Conservation (phyloP, 2,329 filamentous ascomycete genomes). For the Rhynchosporium agropyri region DNA sequence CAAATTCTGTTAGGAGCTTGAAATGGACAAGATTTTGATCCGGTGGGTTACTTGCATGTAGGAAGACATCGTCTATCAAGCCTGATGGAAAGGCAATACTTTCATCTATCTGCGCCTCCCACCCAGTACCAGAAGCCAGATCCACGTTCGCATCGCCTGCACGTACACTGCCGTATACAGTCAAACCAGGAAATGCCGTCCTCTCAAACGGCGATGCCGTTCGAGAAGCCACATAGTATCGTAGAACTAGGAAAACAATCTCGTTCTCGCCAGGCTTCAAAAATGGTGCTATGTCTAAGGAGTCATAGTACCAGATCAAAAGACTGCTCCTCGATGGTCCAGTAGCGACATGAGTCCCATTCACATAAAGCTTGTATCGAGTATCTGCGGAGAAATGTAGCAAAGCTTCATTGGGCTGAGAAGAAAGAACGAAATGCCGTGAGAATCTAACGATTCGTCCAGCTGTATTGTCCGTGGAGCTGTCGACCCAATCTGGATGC, state of each 20-base stretch:
- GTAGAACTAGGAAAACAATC: conserved; percentile 39
- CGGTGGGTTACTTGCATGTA: conserved; percentile 42
- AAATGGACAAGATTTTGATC: conserved; percentile 3
- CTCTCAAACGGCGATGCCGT: conserved; percentile 42
- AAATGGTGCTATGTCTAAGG: conserved; percentile 39
- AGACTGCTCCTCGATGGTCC: conserved; percentile 45
- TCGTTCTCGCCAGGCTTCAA: conserved; percentile 39
- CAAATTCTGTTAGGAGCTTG: neutral
- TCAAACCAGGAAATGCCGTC: conserved; percentile 39
- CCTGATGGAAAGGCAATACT: conserved; percentile 38
- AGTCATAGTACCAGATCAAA: conserved; percentile 44
- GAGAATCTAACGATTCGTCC: conserved; percentile 43
- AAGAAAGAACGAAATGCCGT: conserved; percentile 34
- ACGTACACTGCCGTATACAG: conserved; percentile 33
- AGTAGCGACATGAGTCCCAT: conserved; percentile 43
- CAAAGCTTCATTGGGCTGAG: conserved; percentile 29
- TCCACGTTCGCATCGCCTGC: conserved; percentile 23
- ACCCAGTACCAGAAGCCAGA: conserved; percentile 25
- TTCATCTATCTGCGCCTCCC: conserved; percentile 38
- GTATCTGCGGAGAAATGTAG: conserved; percentile 47
- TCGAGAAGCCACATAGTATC: conserved; percentile 38
- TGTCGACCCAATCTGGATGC: conserved; percentile 44
- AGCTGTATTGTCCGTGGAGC: conserved; percentile 39
- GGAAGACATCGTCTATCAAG: conserved; percentile 45
- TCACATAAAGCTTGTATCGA: conserved; percentile 48